phyloP scores from a whole-genome alignment of 2,329 filamentous ascomycete species.

The Bisporella sp. region DNA sequence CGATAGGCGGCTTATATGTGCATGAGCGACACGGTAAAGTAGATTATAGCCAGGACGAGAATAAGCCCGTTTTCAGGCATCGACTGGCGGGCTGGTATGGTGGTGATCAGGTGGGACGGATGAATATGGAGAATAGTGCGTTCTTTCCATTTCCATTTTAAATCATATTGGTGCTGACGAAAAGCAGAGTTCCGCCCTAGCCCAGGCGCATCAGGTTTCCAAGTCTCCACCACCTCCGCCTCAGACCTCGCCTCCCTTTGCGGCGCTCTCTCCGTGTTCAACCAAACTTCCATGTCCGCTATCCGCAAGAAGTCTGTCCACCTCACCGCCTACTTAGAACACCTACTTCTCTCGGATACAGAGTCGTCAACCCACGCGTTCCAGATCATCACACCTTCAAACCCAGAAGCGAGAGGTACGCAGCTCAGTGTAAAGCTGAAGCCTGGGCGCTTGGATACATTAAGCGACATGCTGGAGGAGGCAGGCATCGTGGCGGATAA shows the following conservation, averaged over 20 bases:
- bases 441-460: conserved; percentile 61
- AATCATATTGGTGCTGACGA: conserved; percentile 9
- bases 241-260: conserved; percentile 71
- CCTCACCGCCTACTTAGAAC: conserved; percentile 71
- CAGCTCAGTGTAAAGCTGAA: conserved; percentile 70
- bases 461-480: conserved; percentile 56
- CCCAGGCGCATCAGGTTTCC: conserved; percentile 71
- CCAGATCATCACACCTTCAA: conserved; percentile 32
- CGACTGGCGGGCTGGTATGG: conserved; percentile 76
- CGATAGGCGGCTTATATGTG: conserved; percentile 68
- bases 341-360: conserved; percentile 43
- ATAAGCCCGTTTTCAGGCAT: conserved; percentile 35
- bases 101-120: conserved; percentile 60
- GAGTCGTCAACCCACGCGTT: conserved; percentile 26
- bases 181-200: conserved; percentile 61
- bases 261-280: conserved; percentile 68
- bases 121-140: conserved; percentile 60
- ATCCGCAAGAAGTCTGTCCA: conserved; percentile 65
- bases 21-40: conserved; percentile 43
- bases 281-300: conserved; percentile 59
- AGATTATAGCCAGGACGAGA: conserved; percentile 1
- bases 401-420: conserved; percentile 20
- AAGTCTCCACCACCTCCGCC: conserved; percentile 77
- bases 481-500: conserved; percentile 74
- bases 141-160: conserved; percentile 28